Evolutionary conservation across 768 basidiomycete species (phyloP).

Genomic region (Naganishia onofrii): DNA sequence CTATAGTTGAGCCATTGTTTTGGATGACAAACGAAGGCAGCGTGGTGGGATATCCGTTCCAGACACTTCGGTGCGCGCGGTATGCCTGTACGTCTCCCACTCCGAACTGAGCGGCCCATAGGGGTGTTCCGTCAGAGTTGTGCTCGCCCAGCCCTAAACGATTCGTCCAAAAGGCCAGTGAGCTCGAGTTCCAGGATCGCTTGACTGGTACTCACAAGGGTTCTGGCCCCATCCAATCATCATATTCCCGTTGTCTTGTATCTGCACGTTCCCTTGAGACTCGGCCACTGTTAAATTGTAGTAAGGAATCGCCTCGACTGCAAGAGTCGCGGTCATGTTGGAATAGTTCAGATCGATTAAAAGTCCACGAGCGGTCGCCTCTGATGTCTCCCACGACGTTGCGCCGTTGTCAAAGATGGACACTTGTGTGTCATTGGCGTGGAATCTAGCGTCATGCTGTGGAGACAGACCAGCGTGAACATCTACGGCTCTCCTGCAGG

Average conservation of each 20-base stretch:
- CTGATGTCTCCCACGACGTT: conserved; percentile 33
- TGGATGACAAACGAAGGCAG: conserved; percentile 29
- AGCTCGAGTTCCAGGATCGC: background rate
- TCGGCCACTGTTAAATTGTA: conserved; percentile 30
- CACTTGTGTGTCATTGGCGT: conserved; percentile 30
- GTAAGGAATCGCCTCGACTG: conserved; percentile 16
- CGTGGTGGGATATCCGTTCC: conserved; percentile 34
- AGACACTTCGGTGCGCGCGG: conserved; percentile 33
- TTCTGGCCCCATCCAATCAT: conserved; percentile 40
- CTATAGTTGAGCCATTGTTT: conserved; percentile 22
- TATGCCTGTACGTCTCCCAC: conserved; percentile 39
- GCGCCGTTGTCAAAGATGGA: conserved; percentile 47
- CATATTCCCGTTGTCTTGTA: conserved; percentile 33
- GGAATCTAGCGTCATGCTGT: conserved; percentile 34
- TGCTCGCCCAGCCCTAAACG: conserved; percentile 34
- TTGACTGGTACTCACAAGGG: conserved; percentile 25
- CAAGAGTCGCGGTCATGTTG: conserved; percentile 35
- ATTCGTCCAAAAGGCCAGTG: background rate
- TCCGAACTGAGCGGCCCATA: conserved; percentile 39
- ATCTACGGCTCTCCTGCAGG: background rate
- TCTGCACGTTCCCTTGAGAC: conserved; percentile 36
- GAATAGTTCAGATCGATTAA: conserved; percentile 38
- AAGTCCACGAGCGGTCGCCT: conserved; percentile 36
- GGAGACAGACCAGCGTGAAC: background rate
- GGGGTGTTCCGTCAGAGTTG: conserved; percentile 31